A percentile compares a stretch with the other conserved stretches of the same genome.
Conservation (phyloP, 768 basidiomycete species). For the Coprinellus micaceus region DNA sequence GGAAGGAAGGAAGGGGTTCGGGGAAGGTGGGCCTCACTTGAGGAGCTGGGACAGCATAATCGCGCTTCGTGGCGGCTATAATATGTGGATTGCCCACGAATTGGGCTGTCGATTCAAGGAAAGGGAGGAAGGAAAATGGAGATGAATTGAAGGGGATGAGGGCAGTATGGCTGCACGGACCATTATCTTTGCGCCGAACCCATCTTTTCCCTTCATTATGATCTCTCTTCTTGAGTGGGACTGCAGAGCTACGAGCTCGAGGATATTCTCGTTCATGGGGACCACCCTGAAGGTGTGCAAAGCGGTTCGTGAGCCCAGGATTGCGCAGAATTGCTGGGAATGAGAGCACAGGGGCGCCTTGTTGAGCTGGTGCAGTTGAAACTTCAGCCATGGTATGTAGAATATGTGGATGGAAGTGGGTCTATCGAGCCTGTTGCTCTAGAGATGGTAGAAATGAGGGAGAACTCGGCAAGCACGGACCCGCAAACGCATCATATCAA, state of each 20-base stretch:
- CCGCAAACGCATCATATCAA: slow-evolving; percentile 5
- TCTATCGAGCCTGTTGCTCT: too few relatives aligned
- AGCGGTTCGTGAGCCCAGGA: slow-evolving; percentile 48
- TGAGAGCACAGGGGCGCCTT: slow-evolving; percentile 44
- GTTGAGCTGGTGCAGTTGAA: not conserved
- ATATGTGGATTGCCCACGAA: slow-evolving; percentile 75
- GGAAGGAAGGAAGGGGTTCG: slow-evolving; percentile 66
- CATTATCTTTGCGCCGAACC: slow-evolving; percentile 73
- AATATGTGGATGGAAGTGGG: not conserved
- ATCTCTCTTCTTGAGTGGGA: slow-evolving; percentile 41
- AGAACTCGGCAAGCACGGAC: not conserved
- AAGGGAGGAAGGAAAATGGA: not conserved
- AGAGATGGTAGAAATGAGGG: not conserved
- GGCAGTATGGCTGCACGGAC: too few relatives aligned
- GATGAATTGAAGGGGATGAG: not conserved
- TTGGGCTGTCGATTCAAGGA: slow-evolving; percentile 40
- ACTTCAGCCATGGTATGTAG: not conserved
- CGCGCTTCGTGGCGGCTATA: slow-evolving; percentile 53
- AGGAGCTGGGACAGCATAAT: slow-evolving; percentile 47
- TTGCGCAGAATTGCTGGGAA: slow-evolving; percentile 70
- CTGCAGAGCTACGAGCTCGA: slow-evolving; percentile 10
- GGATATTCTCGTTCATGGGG: slow-evolving; percentile 14
- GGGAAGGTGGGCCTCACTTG: slow-evolving; percentile 61
- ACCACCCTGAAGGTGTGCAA: slow-evolving; percentile 45
- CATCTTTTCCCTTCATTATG: slow-evolving; percentile 78